phyloP scores from a whole-genome alignment of 371 early-diverging fungal genomes.

The Lichtheimia ramosa region DNA sequence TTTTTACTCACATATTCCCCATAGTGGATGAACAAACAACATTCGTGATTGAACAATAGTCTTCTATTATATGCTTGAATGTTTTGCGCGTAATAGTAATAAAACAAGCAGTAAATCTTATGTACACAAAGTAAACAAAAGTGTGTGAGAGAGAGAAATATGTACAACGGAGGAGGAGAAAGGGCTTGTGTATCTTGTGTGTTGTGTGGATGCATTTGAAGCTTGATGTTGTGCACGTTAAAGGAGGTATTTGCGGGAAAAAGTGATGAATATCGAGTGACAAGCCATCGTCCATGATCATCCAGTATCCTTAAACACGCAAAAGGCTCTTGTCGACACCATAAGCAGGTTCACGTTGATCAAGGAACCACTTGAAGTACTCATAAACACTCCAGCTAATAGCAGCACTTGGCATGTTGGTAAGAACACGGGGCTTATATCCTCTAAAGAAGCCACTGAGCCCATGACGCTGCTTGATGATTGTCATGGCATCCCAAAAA shows the following conservation, averaged over 20 bases:
- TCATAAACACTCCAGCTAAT: slow-evolving; percentile 94
- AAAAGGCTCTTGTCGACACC: slow-evolving; percentile 13
- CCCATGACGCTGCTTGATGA: slow-evolving; percentile 81
- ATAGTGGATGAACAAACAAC: slow-evolving; percentile 4
- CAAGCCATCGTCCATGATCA: no score
- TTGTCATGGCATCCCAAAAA: slow-evolving; percentile 64
- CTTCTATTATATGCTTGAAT: no score
- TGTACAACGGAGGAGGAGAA: not conserved
- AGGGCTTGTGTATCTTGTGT: no score
- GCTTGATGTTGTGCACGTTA: no score
- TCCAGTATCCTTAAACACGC: slow-evolving; percentile 2
- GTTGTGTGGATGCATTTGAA: no score
- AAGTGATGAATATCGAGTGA: no score
- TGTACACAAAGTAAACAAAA: no score
- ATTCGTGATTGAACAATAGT: not conserved
- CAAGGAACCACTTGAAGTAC: slow-evolving; percentile 74
- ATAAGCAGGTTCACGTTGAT: slow-evolving; percentile 8
- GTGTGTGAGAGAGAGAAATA: not conserved
- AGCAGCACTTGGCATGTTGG: slow-evolving; percentile 92
- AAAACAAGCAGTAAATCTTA: no score
- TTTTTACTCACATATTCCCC: not conserved
- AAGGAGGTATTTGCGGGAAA: not conserved
- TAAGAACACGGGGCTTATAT: slow-evolving; percentile 77
- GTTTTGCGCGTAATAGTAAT: no score
- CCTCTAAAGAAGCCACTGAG: slow-evolving; percentile 82